Percentiles rank a stretch among this genome's conserved stretches.
Conservation (phyloP, 2,329 filamentous ascomycete genomes). For the Aspergillus hiratsukae region DNA sequence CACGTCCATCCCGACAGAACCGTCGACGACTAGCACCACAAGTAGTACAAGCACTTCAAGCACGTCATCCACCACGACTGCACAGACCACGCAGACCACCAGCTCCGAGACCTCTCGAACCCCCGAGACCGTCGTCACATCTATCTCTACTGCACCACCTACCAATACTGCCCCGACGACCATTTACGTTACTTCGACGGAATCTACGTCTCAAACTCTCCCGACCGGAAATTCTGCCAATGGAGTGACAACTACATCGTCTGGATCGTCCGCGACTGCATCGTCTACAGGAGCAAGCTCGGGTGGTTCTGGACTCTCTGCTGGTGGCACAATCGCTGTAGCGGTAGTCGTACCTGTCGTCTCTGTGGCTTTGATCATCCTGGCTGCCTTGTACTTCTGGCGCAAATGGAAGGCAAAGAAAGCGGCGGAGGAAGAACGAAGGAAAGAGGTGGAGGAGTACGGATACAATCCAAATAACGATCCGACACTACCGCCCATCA, state of each 20-base stretch:
- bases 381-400: constrained; percentile 79
- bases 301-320: constrained; percentile 34
- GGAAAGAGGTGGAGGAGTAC: constrained; percentile 97
- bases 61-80: constrained; percentile 7
- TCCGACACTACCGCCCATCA: constrained; percentile 65
- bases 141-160: constrained; percentile 10
- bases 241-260: constrained; percentile 23
- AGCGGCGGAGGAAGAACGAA: constrained; percentile 77
- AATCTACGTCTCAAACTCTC: constrained; percentile 7
- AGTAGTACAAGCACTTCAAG: constrained; percentile 16
- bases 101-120: constrained; percentile 12
- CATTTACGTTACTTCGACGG: constrained; percentile 9
- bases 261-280: constrained; percentile 21
- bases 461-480: constrained; percentile 97
- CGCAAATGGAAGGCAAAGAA: constrained; percentile 81
- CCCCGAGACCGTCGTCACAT: constrained; percentile 13
- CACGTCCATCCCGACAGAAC: not conserved
- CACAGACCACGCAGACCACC: constrained; percentile 5
- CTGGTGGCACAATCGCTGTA: constrained; percentile 72
- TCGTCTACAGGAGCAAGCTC: constrained; percentile 21
- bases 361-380: constrained; percentile 73
- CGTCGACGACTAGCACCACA: constrained; percentile 11
- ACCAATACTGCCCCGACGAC: constrained; percentile 5
- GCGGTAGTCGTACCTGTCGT: constrained; percentile 92
- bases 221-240: constrained; percentile 16